A percentile compares a stretch with the other conserved stretches of the same genome.
These are phyloP conservation scores for Yarrowia hollandica DNA, from an alignment of 805 yeast species.

Conservation along the genomic window DNA sequence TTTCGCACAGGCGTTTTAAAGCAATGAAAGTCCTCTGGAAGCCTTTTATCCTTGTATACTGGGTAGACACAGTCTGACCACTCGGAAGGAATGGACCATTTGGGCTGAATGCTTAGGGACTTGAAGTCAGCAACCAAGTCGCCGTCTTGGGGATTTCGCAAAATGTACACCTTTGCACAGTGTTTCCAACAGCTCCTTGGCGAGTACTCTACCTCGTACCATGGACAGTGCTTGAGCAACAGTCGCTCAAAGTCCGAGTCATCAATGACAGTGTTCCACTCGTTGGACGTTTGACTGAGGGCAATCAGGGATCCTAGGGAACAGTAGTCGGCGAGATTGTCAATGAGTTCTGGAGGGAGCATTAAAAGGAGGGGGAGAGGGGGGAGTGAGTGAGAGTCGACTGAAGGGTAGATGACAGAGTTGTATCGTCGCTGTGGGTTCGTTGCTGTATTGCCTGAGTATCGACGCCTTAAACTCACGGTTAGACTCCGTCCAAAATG, in stretches of 20 bases:
- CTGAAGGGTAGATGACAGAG: no score
- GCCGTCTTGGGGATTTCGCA: neutral
- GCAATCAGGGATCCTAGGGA: neutral
- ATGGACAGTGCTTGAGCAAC: neutral
- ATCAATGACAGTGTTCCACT: neutral
- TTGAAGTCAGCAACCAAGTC: neutral
- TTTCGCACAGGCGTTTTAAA: neutral
- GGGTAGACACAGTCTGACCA: slow-evolving; percentile 7
- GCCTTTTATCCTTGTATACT: neutral
- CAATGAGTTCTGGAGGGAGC: slow-evolving; percentile 14
- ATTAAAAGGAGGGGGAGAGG: no score
- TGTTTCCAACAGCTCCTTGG: slow-evolving; percentile 1
- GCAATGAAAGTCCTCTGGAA: neutral
- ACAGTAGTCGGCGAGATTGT: slow-evolving; percentile 6
- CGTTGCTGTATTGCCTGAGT: neutral
- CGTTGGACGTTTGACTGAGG: neutral
- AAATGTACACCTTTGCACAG: neutral
- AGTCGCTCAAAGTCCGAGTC: neutral
- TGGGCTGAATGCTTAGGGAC: neutral
- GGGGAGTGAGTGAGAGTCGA: neutral
- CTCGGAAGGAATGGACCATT: neutral
- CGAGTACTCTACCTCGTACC: neutral
- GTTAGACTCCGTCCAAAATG: slow-evolving; percentile 11
- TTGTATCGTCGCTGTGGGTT: no score
- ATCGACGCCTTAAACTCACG: slow-evolving; percentile 13